A percentile compares a stretch with the other conserved stretches of the same genome.
Conservation (phyloP, 805 yeast genomes). For the Myxozyma geophila region DNA sequence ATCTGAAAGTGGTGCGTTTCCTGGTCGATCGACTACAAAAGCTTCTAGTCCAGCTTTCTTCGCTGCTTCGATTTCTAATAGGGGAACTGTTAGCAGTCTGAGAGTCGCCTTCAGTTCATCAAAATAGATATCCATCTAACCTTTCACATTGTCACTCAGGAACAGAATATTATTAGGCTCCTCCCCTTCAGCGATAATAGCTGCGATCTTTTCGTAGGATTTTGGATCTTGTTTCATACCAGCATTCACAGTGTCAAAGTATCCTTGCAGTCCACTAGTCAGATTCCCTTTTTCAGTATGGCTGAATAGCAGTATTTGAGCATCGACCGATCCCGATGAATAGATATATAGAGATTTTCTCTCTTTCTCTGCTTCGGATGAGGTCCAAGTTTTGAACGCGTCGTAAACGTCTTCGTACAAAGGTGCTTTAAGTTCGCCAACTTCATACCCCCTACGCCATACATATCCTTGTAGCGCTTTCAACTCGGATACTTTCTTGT, state of each 20-base stretch:
- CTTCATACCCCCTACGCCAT: conserved; percentile 79
- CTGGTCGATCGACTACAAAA: conserved; percentile 69
- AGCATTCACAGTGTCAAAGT: conserved; percentile 83
- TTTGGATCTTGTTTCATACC: conserved; percentile 66
- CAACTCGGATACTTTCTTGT: conserved; percentile 75
- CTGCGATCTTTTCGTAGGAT: conserved; percentile 64
- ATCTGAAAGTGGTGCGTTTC: conserved; percentile 55
- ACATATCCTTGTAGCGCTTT: conserved; percentile 82
- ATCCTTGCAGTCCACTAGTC: conserved; percentile 60
- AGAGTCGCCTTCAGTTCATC: not conserved
- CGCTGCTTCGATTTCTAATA: conserved; percentile 77
- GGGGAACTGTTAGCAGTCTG: not conserved
- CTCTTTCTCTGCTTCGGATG: conserved; percentile 33
- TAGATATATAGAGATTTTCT: conserved; percentile 62
- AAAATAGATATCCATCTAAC: conserved; percentile 5
- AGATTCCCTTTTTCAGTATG: conserved; percentile 64
- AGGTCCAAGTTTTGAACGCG: conserved; percentile 54
- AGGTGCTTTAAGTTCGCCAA: conserved; percentile 80
- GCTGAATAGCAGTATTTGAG: conserved; percentile 77
- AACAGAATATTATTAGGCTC: conserved; percentile 55
- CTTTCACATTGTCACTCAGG: conserved; percentile 73
- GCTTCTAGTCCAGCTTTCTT: conserved; percentile 63
- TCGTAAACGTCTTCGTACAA: conserved; percentile 72
- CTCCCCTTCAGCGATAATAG: conserved; percentile 40
- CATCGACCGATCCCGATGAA: conserved; percentile 87